Percentiles rank a stretch among this genome's conserved stretches.
Conservation (phyloP, 2,329 filamentous ascomycete genomes). For the Epichloe coenophiala region DNA sequence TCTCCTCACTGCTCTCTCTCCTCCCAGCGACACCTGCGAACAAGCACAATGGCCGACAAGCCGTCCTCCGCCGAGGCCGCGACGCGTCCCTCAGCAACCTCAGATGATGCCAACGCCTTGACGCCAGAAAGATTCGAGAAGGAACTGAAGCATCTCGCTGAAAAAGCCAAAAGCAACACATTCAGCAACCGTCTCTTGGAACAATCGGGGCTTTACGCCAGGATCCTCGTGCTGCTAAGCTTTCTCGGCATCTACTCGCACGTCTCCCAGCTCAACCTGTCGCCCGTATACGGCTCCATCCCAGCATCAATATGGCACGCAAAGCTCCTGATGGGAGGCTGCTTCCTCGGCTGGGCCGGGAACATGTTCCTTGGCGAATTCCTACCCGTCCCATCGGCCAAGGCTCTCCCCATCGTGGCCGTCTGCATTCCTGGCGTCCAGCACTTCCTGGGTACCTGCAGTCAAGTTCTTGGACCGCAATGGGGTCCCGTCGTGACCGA, state of each 20-base stretch:
- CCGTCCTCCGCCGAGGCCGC: neutral
- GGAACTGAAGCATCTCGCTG: constrained; percentile 38
- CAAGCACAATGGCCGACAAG: neutral
- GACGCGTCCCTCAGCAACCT: neutral
- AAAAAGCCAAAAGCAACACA: constrained; percentile 23
- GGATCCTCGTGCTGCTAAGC: constrained; percentile 15
- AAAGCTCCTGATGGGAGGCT: constrained; percentile 49
- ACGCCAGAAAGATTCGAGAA: constrained; percentile 39
- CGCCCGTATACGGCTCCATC: constrained; percentile 80
- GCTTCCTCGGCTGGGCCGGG: constrained; percentile 58
- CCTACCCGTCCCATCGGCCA: constrained; percentile 33
- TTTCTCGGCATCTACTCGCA: constrained; percentile 47
- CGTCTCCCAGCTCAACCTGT: constrained; percentile 61
- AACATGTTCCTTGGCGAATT: constrained; percentile 39
- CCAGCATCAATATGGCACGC: constrained; percentile 62
- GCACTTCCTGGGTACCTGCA: constrained; percentile 54
- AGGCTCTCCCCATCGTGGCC: constrained; percentile 58
- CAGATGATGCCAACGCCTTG: constrained; percentile 18
- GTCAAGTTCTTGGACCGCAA: constrained; percentile 49
- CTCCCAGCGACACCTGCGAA: neutral
- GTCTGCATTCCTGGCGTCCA: constrained; percentile 64
- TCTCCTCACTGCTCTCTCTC: neutral
- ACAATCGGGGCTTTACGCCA: constrained; percentile 27
- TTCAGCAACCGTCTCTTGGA: constrained; percentile 19
- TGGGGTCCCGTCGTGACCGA: constrained; percentile 69